Conservation (phyloP, 163 green algal genomes). For the Chlorella variabilis region DNA sequence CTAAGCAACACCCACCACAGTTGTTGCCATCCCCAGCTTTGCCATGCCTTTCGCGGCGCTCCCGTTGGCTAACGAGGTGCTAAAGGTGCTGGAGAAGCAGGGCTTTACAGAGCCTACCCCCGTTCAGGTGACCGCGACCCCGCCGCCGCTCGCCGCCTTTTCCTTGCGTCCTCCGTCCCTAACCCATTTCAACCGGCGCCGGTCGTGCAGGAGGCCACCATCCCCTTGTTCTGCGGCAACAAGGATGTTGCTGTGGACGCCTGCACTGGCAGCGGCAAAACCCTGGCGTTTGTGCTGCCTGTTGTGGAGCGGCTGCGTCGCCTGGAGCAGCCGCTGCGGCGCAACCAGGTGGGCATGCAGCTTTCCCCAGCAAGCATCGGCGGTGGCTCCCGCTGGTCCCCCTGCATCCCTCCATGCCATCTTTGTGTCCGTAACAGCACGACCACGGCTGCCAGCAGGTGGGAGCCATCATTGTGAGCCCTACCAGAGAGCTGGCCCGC, state of each 20-base stretch:
- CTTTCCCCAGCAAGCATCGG: too few relatives aligned
- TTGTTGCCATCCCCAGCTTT: too few relatives aligned
- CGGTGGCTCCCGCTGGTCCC: too few relatives aligned
- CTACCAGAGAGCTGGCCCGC: conserved; percentile 92
- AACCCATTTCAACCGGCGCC: not conserved
- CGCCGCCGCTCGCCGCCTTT: too few relatives aligned
- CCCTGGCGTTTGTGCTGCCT: conserved; percentile 96
- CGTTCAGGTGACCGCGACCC: conserved; percentile 1
- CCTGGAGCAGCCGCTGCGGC: conserved; percentile 73
- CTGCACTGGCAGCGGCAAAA: conserved; percentile 97
- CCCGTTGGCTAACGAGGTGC: too few relatives aligned
- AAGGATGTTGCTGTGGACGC: conserved; percentile 98
- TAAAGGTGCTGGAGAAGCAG: not conserved
- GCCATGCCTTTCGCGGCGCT: too few relatives aligned
- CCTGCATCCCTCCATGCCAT: too few relatives aligned
- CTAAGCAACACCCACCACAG: too few relatives aligned
- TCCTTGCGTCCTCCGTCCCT: too few relatives aligned
- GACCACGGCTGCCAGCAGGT: conserved; percentile 83
- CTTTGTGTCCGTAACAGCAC: too few relatives aligned
- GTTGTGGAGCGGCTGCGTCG: conserved; percentile 85
- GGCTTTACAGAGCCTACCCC: not conserved
- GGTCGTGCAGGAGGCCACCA: conserved; percentile 80
- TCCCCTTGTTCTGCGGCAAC: conserved; percentile 92
- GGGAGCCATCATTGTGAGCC: conserved; percentile 91
- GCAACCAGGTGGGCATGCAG: conserved; percentile 84